These are phyloP conservation scores for Ogataea hybrid DNA, from an alignment of 1,139 yeast species.

Conservation along the genomic window DNA sequence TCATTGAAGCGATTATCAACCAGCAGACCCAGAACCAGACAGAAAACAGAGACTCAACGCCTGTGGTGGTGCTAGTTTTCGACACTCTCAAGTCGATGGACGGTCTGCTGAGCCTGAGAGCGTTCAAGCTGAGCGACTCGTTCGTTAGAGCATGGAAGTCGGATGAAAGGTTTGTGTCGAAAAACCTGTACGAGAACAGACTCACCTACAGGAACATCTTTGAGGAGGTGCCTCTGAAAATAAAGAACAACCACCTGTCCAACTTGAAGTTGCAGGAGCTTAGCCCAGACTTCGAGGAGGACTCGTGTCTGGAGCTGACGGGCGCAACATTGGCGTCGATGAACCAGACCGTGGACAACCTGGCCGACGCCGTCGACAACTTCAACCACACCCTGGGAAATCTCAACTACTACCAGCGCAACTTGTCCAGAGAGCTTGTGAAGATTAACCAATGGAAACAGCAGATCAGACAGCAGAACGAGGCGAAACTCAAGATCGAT, in stretches of 20 bases:
- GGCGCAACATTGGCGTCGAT: constrained; percentile 37
- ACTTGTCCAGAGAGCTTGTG: constrained; percentile 65
- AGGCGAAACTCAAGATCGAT: constrained; percentile 50
- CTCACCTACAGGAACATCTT: constrained; percentile 68
- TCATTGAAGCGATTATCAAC: constrained; percentile 61
- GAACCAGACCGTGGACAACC: constrained; percentile 52
- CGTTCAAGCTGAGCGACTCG: constrained; percentile 63
- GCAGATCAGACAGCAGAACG: constrained; percentile 67
- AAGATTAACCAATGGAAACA: constrained; percentile 77
- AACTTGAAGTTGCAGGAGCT: constrained; percentile 31
- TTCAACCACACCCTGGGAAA: constrained; percentile 80
- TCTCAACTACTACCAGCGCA: constrained; percentile 82
- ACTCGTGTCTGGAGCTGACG: constrained; percentile 36
- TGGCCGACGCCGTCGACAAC: constrained; percentile 55
- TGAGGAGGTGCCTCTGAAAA: constrained; percentile 66
- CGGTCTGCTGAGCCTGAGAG: constrained; percentile 58
- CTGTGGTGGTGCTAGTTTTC: constrained; percentile 62
- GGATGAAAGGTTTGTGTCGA: constrained; percentile 64
- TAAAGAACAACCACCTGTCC: constrained; percentile 59
- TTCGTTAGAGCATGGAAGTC: constrained; percentile 49
- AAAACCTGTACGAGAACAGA: constrained; percentile 57
- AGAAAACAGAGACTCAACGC: constrained; percentile 42
- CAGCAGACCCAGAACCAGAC: constrained; percentile 52
- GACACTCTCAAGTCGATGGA: constrained; percentile 70
- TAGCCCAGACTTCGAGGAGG: constrained; percentile 18